phyloP scores from a whole-genome alignment of 306 rosid genomes.

The Ochetophila trinervis region DNA sequence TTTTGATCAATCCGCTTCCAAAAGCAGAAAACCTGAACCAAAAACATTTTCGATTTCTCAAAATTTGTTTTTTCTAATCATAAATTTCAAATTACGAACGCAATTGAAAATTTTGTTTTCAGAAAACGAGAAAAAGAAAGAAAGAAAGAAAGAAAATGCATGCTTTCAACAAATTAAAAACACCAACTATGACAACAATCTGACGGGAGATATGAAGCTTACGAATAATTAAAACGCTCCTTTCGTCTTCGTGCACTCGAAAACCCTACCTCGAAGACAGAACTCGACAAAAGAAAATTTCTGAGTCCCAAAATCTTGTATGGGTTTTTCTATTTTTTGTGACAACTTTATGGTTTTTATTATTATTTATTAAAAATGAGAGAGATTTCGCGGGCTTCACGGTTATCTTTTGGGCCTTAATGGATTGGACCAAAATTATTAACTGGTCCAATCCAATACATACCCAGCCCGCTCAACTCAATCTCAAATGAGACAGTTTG shows the following conservation, averaged over 20 bases:
- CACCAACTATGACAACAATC: not conserved
- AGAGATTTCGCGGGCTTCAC: too few species aligned
- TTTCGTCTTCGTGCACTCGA: constrained; percentile 5
- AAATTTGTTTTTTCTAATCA: not conserved
- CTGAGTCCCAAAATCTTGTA: not conserved
- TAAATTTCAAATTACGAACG: too few species aligned
- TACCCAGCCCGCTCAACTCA: too few species aligned
- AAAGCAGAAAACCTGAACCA: not conserved
- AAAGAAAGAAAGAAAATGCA: not conserved
- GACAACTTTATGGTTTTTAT: too few species aligned
- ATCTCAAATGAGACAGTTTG: too few species aligned
- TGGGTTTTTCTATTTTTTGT: too few species aligned
- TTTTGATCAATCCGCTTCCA: not conserved
- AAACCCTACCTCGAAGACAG: constrained; percentile 29
- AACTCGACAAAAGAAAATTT: not conserved
- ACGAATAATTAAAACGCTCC: not conserved
- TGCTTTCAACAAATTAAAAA: not conserved
- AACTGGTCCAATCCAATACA: too few species aligned
- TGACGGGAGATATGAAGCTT: not conserved
- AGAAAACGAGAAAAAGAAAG: not conserved
- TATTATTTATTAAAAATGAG: too few species aligned
- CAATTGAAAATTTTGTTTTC: too few species aligned
- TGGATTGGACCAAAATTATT: too few species aligned
- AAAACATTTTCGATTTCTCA: not conserved
- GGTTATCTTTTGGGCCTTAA: too few species aligned